These are phyloP conservation scores for Phyllosticta paracitricarpa DNA, from an alignment of 2,329 filamentous ascomycete species.

Conservation along the genomic window DNA sequence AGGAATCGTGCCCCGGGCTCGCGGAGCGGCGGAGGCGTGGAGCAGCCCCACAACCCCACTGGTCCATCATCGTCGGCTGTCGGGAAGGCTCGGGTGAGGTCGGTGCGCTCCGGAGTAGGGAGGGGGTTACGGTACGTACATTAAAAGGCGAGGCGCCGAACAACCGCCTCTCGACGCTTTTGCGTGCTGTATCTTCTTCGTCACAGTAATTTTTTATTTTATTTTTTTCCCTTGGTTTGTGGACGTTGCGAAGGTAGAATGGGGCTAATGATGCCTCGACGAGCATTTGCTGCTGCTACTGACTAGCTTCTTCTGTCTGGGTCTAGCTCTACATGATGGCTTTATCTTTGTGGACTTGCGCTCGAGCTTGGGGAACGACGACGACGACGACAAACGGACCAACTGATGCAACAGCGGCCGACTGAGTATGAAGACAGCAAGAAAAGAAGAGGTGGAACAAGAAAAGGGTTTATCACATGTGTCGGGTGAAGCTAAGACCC, in stretches of 20 bases:
- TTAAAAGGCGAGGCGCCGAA: not conserved
- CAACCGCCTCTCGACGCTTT: not conserved
- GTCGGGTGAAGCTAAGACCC: not conserved
- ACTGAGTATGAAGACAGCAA: not conserved
- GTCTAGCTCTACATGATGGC: not conserved
- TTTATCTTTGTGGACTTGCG: not conserved
- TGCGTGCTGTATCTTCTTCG: not conserved
- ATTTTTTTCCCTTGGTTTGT: too few species aligned
- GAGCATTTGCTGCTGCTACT: not conserved
- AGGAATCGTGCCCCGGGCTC: not conserved
- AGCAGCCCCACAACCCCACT: not conserved
- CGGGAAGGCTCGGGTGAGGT: not conserved
- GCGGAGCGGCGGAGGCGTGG: not conserved
- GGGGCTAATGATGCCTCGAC: not conserved
- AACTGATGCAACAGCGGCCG: not conserved
- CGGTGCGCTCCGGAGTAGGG: not conserved
- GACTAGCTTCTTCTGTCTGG: not conserved
- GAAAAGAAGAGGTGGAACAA: not conserved
- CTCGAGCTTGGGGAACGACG: not conserved
- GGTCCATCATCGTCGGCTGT: not conserved
- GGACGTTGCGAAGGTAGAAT: not conserved
- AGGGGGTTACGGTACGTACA: not conserved
- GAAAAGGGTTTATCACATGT: not conserved
- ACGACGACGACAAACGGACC: not conserved
- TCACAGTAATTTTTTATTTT: not conserved